Evolutionary conservation across 2,329 filamentous ascomycete species (phyloP).

Genomic region (Talaromyces piceae): DNA sequence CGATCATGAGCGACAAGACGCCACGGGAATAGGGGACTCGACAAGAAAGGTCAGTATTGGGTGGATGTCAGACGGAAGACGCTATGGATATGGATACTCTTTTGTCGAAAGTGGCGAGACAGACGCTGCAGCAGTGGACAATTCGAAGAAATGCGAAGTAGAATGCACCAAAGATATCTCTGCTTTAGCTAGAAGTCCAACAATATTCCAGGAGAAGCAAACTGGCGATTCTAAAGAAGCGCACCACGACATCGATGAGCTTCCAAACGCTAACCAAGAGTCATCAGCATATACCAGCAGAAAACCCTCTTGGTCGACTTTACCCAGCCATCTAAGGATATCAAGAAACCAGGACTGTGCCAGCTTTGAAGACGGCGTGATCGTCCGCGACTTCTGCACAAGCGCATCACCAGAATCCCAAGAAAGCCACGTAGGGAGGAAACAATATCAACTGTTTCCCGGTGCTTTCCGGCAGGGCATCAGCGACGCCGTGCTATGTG

Average conservation of each 20-base stretch:
- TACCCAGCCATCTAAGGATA: conserved; percentile 14
- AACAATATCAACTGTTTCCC: conserved; percentile 1
- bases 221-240: not conserved
- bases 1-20: conserved; percentile 11
- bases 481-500: conserved; percentile 5
- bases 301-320: conserved; percentile 14
- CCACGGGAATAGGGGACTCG: not conserved
- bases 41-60: conserved; percentile 32
- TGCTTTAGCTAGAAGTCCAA: not conserved
- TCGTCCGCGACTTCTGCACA: conserved; percentile 16
- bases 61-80: conserved; percentile 36
- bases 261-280: not conserved
- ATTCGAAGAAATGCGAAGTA: not conserved
- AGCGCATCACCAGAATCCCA: conserved; percentile 9
- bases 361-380: conserved; percentile 14
- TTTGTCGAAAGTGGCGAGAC: conserved; percentile 23
- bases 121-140: not conserved
- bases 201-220: not conserved
- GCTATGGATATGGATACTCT: conserved; percentile 34
- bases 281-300: not conserved
- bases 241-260: not conserved
- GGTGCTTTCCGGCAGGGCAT: conserved; percentile 11
- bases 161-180: not conserved
- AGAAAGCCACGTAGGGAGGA: conserved; percentile 1
- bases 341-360: conserved; percentile 12